phyloP scores from a whole-genome alignment of 176 grass and related monocot genomes.

The Aegilops speltoides region DNA sequence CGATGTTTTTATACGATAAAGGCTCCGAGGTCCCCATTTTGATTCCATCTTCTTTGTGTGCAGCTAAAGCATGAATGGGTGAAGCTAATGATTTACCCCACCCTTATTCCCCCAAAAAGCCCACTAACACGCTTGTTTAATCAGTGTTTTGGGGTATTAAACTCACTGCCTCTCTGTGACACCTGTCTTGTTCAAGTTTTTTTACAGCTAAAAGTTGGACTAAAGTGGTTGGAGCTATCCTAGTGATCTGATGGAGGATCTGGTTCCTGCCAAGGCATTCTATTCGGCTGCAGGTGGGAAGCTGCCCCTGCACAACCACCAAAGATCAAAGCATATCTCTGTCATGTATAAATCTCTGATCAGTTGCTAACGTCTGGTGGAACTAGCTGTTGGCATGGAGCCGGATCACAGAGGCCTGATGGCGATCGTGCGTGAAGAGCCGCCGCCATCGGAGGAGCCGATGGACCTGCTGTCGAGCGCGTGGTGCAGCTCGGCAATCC shows the following conservation, averaged over 20 bases:
- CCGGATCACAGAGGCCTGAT: conserved; percentile 29
- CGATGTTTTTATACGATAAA: conserved; percentile 41
- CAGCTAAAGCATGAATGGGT: conserved; percentile 36
- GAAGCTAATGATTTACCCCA: conserved; percentile 55
- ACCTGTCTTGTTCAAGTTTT: conserved; percentile 26
- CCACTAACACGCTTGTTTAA: conserved; percentile 38
- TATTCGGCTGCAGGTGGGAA: conserved; percentile 18
- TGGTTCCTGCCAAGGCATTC: conserved; percentile 45
- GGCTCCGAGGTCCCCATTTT: conserved; percentile 45
- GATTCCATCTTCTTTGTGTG: conserved; percentile 57
- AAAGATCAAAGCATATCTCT: conserved; percentile 17
- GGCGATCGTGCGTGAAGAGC: conserved; percentile 24
- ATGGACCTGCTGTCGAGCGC: conserved; percentile 69
- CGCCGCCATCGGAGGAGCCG: conserved; percentile 36
- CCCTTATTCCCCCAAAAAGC: conserved; percentile 20
- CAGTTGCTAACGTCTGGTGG: conserved; percentile 16
- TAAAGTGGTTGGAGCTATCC: conserved; percentile 52
- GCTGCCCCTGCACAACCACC: conserved; percentile 32
- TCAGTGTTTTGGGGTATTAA: conserved; percentile 13
- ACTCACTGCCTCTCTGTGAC: conserved; percentile 27
- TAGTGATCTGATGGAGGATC: conserved; percentile 50
- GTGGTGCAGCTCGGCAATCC: conserved; percentile 90
- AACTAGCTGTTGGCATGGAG: conserved; percentile 45
- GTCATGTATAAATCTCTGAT: conserved; percentile 35
- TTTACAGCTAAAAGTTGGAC: conserved; percentile 58